Evolutionary conservation across 2,329 filamentous ascomycete species (phyloP).

Genomic region (Calonectria honghensis): DNA sequence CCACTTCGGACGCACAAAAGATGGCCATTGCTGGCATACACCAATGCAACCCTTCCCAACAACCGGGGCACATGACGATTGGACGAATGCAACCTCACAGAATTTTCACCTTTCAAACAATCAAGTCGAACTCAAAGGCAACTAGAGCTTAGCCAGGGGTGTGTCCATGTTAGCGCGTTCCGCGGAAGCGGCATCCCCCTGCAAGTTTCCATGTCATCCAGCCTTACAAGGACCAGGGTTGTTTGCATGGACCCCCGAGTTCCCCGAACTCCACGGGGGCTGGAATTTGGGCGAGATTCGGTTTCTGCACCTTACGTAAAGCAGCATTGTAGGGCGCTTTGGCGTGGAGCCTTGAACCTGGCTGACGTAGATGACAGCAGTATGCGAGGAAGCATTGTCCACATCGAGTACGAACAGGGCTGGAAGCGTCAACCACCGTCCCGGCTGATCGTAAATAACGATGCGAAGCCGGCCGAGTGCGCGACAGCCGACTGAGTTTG

Average conservation of each 20-base stretch:
- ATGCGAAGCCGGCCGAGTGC: neutral
- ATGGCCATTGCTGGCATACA: neutral
- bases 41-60: slow-evolving; percentile 5
- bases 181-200: slow-evolving; percentile 8
- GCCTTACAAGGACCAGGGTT: slow-evolving; percentile 16
- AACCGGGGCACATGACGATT: neutral
- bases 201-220: neutral
- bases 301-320: neutral
- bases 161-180: slow-evolving; percentile 18
- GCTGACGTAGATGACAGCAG: neutral
- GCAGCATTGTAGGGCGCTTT: neutral
- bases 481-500: neutral
- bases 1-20: neutral
- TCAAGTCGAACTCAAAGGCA: neutral
- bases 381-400: neutral
- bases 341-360: neutral
- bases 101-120: slow-evolving; percentile 2
- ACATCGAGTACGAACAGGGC: neutral
- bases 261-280: neutral
- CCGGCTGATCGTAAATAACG: neutral
- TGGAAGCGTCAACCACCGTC: neutral
- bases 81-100: slow-evolving; percentile 13
- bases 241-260: slow-evolving; percentile 2
- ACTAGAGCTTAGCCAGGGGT: neutral
- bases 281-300: neutral